These are phyloP conservation scores for Wilcoxina mikolae DNA, from an alignment of 495 filamentous ascomycete species.

Conservation along the genomic window DNA sequence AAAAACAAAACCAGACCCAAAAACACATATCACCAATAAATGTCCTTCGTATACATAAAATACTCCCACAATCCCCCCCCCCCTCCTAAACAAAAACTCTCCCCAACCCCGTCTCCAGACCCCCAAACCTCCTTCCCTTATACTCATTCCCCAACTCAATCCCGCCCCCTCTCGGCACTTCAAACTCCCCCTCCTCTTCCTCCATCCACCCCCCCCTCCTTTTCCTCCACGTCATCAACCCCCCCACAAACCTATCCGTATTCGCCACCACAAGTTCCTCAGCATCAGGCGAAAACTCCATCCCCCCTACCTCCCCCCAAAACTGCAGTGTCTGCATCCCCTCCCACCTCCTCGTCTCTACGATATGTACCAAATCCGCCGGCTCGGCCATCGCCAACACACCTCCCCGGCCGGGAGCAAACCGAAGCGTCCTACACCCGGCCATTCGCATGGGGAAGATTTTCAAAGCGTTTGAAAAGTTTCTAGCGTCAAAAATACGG, in stretches of 20 bases:
- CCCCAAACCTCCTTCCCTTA: no score
- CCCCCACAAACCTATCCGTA: slow-evolving; percentile 59
- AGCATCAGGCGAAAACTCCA: slow-evolving; percentile 59
- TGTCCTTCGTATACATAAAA: no score
- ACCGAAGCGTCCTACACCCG: slow-evolving; percentile 61
- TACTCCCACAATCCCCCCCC: no score
- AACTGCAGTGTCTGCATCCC: slow-evolving; percentile 65
- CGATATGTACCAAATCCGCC: slow-evolving; percentile 65
- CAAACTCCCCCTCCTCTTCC: background rate
- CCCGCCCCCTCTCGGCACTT: no score
- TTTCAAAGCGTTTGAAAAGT: slow-evolving; percentile 36
- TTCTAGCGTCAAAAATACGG: slow-evolving; percentile 72
- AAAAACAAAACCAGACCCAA: no score
- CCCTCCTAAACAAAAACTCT: no score
- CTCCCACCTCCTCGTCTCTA: slow-evolving; percentile 52
- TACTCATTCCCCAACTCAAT: no score
- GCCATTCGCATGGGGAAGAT: slow-evolving; percentile 61
- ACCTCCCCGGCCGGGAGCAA: slow-evolving; percentile 60
- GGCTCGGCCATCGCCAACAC: slow-evolving; percentile 70
- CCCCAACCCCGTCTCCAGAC: no score
- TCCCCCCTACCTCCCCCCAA: slow-evolving; percentile 73
- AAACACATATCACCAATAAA: no score
- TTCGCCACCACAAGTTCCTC: slow-evolving; percentile 58
- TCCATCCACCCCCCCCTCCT: slow-evolving; percentile 29
- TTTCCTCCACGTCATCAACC: slow-evolving; percentile 63